Evolutionary conservation across 768 basidiomycete genomes (phyloP).

Genomic region (Termitomyces sp.): DNA sequence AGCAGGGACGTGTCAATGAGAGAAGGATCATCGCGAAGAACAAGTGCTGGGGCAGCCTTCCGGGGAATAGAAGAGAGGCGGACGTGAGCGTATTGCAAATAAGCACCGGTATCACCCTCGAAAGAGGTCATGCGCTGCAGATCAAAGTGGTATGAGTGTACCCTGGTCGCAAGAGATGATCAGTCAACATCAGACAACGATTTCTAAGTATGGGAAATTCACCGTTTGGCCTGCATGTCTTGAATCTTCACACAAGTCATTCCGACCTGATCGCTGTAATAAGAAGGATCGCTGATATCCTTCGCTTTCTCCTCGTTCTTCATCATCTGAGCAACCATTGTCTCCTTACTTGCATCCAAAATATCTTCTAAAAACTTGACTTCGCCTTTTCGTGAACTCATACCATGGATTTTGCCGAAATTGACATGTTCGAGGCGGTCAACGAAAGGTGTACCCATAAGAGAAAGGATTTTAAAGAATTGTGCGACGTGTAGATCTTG

Average conservation of each 20-base stretch:
- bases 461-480: slow-evolving; percentile 86
- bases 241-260: slow-evolving; percentile 96
- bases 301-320: slow-evolving; percentile 90
- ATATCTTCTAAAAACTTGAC: slow-evolving; percentile 94
- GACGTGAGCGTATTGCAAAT: slow-evolving; percentile 94
- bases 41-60: slow-evolving; percentile 5
- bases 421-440: slow-evolving; percentile 80
- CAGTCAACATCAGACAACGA: not conserved
- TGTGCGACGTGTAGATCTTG: slow-evolving; percentile 86
- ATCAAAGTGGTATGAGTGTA: slow-evolving; percentile 94
- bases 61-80: slow-evolving; percentile 66
- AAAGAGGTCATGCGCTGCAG: slow-evolving; percentile 92
- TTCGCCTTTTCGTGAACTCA: slow-evolving; percentile 90
- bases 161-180: slow-evolving; percentile 38
- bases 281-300: slow-evolving; percentile 80
- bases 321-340: slow-evolving; percentile 96
- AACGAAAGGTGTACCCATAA: slow-evolving; percentile 89
- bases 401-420: slow-evolving; percentile 89
- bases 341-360: slow-evolving; percentile 75
- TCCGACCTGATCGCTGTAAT: slow-evolving; percentile 76
- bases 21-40: slow-evolving; percentile 1
- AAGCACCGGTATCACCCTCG: slow-evolving; percentile 92
- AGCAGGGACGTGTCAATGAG: slow-evolving; percentile 6
- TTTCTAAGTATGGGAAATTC: slow-evolving; percentile 2
- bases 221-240: slow-evolving; percentile 93